phyloP scores from a whole-genome alignment of 129 eudicot genomes.

The Cynara cardunculus region DNA sequence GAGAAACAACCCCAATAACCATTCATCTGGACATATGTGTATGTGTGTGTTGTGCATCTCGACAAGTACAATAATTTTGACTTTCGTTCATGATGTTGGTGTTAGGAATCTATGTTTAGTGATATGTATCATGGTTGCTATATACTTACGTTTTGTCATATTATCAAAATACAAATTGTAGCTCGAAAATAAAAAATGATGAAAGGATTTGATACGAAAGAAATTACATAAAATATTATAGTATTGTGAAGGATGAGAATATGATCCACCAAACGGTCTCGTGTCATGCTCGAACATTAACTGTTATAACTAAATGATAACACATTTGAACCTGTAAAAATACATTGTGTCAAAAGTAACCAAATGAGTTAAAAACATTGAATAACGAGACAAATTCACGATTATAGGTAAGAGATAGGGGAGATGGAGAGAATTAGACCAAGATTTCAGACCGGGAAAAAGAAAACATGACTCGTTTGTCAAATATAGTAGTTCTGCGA shows the following conservation, averaged over 20 bases:
- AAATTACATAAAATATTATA: not conserved
- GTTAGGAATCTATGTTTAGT: not conserved
- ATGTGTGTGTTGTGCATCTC: too few relatives aligned
- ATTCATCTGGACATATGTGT: too few relatives aligned
- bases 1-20: too few relatives aligned
- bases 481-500: not conserved
- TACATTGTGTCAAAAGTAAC: not conserved
- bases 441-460: too few relatives aligned
- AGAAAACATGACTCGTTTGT: not conserved
- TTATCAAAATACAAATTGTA: not conserved
- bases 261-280: constrained; percentile 1
- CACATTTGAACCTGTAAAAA: constrained; percentile 16
- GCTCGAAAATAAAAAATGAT: constrained; percentile 10
- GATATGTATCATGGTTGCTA: not conserved
- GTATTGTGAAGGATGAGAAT: not conserved
- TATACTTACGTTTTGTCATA: not conserved
- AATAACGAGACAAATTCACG: not conserved
- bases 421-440: not conserved
- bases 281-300: constrained; percentile 8
- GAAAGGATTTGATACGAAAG: not conserved
- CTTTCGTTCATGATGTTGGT: not conserved
- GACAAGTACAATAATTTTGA: not conserved
- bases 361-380: not conserved
- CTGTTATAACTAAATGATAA: not conserved
- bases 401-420: not conserved